Conservation (phyloP, 2,329 filamentous ascomycete species). For the Chaetomium strumarium region DNA sequence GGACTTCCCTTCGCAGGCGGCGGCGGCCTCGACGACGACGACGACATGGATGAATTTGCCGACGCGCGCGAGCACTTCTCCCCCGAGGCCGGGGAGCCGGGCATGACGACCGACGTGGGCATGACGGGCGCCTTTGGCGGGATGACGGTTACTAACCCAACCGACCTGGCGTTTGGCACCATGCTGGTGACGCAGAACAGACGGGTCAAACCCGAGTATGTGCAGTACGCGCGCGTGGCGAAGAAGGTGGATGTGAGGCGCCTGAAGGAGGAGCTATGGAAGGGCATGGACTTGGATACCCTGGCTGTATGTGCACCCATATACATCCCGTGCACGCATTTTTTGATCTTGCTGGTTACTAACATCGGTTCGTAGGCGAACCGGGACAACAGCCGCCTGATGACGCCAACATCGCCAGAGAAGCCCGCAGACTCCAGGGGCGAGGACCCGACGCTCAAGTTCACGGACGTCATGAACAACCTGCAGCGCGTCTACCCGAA, state of each 20-base stretch:
- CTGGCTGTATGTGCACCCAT: constrained; percentile 42
- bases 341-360: neutral
- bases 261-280: constrained; percentile 66
- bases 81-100: constrained; percentile 42
- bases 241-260: constrained; percentile 66
- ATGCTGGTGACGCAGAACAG: constrained; percentile 61
- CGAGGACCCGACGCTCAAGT: constrained; percentile 58
- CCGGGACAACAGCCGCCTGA: constrained; percentile 5
- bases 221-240: constrained; percentile 63
- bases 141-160: constrained; percentile 39
- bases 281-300: constrained; percentile 54
- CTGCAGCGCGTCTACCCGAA: constrained; percentile 82
- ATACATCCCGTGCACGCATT: neutral
- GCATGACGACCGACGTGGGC: constrained; percentile 45
- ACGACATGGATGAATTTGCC: constrained; percentile 62
- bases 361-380: neutral
- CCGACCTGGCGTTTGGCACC: constrained; percentile 53
- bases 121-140: constrained; percentile 40
- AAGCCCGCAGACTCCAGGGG: constrained; percentile 28
- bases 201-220: constrained; percentile 59
- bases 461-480: constrained; percentile 87
- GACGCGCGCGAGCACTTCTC: constrained; percentile 77
- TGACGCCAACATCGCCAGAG: constrained; percentile 20
- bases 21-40: constrained; percentile 56
- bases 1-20: constrained; percentile 61